phyloP scores from a whole-genome alignment of 441 rosid species.

The Geranium incanum region DNA sequence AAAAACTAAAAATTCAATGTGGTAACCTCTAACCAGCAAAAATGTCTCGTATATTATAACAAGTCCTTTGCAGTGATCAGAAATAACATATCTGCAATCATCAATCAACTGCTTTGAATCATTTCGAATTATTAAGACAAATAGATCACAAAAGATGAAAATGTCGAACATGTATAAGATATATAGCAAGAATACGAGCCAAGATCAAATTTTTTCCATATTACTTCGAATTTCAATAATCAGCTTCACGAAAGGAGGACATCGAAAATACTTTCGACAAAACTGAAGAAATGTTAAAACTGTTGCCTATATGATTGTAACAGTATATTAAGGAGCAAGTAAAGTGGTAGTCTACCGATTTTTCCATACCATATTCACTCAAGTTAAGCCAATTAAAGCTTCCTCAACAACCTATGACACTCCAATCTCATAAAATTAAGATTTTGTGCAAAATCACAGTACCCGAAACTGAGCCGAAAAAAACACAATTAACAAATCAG shows the following conservation, averaged over 20 bases:
- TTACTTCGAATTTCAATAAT: background rate
- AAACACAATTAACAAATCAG: background rate
- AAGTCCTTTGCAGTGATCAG: slow-evolving; percentile 16
- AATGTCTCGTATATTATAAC: slow-evolving; percentile 11
- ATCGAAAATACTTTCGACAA: background rate
- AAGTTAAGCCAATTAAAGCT: background rate
- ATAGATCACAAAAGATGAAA: background rate
- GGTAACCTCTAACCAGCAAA: slow-evolving; percentile 19
- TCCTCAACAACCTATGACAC: background rate
- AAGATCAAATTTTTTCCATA: background rate
- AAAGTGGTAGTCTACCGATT: background rate
- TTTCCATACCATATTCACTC: background rate
- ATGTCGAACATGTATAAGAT: background rate
- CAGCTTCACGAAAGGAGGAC: background rate
- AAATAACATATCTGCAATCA: slow-evolving; percentile 16
- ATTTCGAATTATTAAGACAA: background rate
- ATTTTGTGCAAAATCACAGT: background rate
- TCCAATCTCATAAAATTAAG: background rate
- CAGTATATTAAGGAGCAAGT: background rate
- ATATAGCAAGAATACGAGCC: background rate
- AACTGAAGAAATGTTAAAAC: background rate
- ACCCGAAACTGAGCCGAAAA: background rate
- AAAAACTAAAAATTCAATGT: slow-evolving; percentile 10
- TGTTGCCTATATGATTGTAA: background rate
- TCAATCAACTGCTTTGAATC: background rate